Conservation (phyloP, 257 asterid species). For the Solanum lycopersicoides region DNA sequence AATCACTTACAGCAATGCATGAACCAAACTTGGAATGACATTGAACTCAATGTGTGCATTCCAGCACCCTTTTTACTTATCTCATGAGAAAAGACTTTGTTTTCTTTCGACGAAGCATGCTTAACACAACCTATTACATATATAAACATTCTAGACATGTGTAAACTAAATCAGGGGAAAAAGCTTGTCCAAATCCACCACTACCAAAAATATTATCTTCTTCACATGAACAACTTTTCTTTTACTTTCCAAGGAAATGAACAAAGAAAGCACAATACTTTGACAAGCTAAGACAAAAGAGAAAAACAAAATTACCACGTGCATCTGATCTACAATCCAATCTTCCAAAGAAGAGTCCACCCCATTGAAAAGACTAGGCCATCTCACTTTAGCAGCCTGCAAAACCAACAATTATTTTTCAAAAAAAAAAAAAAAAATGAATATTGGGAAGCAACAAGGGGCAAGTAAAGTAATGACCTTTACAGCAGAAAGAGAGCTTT, state of each 20-base stretch:
- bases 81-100: neutral
- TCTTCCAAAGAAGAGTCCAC: conserved; percentile 65
- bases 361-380: conserved; percentile 67
- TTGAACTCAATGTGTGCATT: neutral
- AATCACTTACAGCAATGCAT: neutral
- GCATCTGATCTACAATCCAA: conserved; percentile 97
- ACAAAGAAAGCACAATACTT: neutral
- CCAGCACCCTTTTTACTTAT: neutral
- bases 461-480: conserved; percentile 37
- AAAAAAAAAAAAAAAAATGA: neutral
- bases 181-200: neutral
- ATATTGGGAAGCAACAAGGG: neutral
- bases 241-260: neutral
- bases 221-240: neutral
- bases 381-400: conserved; percentile 90
- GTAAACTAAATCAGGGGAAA: neutral
- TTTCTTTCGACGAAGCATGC: neutral
- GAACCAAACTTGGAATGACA: neutral
- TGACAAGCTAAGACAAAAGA: neutral
- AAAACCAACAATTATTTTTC: neutral
- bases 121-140: neutral
- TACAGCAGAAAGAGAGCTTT: conserved; percentile 91
- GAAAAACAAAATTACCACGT: conserved; percentile 23
- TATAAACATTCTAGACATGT: neutral
- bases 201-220: neutral